Base-by-base conservation (phyloP, 179 eudicot species). In the Beta lomatogona region DNA sequence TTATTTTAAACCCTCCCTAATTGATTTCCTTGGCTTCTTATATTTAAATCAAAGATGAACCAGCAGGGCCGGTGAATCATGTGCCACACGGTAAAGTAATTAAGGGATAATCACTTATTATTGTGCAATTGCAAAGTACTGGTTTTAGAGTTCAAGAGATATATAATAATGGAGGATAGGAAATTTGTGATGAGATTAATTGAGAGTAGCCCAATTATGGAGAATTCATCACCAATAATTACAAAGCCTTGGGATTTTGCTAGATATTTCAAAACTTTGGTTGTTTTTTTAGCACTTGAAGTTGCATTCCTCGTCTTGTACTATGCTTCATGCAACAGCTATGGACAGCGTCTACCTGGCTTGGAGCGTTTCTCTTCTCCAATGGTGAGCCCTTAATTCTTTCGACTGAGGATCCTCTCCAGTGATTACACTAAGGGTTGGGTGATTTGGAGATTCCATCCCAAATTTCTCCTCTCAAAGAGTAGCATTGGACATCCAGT, bases 261-360 rank as follows among this genome's bases (percentile, higher is more conserved):
- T 46, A 77, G 63, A n/a, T 44, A 31, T 28, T 5, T 68, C 6
- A 81, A 77, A 55, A 41, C 7, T 69, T 46, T 81, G 64, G 28
- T 77, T 18, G 0, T 77, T 2, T 18, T 79, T 13, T 45, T 48
- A 48, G 22, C 75, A 3, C 7, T 84, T 53, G 75, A 22, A 12
- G 9, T 81, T 66, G 77, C 83, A 31, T 57, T 81, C 4, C 0
- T 84, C 6, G 77, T 84, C 0, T 16, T 84, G 18, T 80, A 28
- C 54, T 64, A 64, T 21, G 68, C 75, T 80, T 71, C 83, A 36
- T 12, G 28, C 28, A 36, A 48, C 52, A 76, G 68, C 68, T 75
- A 63, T 64, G 83, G 46, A 16, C 44, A 74, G 55, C 53, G 45
- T 81, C 2, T 22, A 48, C 54, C 69, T 52, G 12, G 50, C 31